Evolutionary conservation across 116 monocot species (phyloP), one percentile per base, ranked within the genome.

Genomic region (Posidonia oceanica): DNA sequence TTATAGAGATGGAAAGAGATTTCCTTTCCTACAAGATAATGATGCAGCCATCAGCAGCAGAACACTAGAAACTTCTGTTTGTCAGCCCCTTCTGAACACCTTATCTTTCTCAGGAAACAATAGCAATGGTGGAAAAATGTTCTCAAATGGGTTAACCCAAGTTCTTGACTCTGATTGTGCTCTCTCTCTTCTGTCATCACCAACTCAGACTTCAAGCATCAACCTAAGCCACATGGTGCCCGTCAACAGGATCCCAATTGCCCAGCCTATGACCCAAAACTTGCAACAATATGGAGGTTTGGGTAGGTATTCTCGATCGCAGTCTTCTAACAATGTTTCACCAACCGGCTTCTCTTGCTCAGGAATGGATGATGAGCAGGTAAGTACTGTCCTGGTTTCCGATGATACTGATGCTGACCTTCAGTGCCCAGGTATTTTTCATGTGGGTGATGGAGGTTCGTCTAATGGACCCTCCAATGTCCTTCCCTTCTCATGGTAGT

Each of bases 181-280:
- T 94, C 94, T 94, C 94, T 94, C 94, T 94, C 94, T 94, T 94
- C 94, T 94, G 94, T 94, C 94, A 94, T 87, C 89, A 61, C 73
- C 87, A 13, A 62, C 75, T 37, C 81, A 75, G 21, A 60, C 65
- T 63, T 56, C 70, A n/a, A 53, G 5, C 53, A 59, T 57, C 64
- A 61, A 51, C 56, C 62, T 75, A n/a, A 71, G 69, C 72, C 59
- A 72, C 15, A 56, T 58, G 39, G 59, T 71, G 7, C 52, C 64
- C 2, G 79, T 76, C 72, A 60, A 77, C 22, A 70, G 74, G 38
- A 74, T 81, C 61, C 79, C 80, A 1, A 23, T 76, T 58, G 74
- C 67, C 7, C 87, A 85, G 70, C 75, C 89, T 3, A 16, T 89
- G 62, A 66, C 65, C 44, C 39, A 80, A 17, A 39, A 17, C 22